Evolutionary conservation across 352 stramenopile species (phyloP).

Genomic region (Phytopythium delawarense): DNA sequence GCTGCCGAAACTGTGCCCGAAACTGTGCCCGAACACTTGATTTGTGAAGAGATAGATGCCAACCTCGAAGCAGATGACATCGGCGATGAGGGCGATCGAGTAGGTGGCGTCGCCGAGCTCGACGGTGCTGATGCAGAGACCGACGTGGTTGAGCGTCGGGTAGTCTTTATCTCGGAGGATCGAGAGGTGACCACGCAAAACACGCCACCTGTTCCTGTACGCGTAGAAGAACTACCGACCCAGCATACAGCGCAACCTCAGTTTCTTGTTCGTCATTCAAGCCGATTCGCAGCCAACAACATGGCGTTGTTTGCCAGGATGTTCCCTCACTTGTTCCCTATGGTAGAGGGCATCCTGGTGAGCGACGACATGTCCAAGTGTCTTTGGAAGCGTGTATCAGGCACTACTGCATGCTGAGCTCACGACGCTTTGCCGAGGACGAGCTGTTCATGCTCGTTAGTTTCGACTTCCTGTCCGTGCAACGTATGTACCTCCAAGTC

Average conservation of each 20-base stretch:
- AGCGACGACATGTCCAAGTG: neutral
- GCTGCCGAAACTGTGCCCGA: neutral
- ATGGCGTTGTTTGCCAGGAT: neutral
- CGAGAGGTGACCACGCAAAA: neutral
- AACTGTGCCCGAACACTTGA: constrained; percentile 2
- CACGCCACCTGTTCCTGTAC: neutral
- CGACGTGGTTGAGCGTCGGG: neutral
- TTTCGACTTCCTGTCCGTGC: constrained; percentile 7
- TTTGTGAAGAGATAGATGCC: neutral
- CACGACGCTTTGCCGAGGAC: constrained; percentile 7
- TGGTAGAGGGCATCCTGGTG: constrained; percentile 1
- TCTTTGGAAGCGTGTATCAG: constrained; percentile 4
- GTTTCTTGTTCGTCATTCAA: neutral
- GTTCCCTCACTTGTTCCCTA: constrained; percentile 12
- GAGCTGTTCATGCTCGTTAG: constrained; percentile 8
- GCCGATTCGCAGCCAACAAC: too few relatives aligned
- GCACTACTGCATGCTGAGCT: constrained; percentile 3
- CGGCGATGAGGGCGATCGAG: neutral
- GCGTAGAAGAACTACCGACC: neutral
- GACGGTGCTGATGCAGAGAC: neutral
- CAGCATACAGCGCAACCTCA: neutral
- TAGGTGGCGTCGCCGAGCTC: neutral
- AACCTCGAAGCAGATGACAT: neutral
- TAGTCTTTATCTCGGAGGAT: neutral
- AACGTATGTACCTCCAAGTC: constrained; percentile 4